Evolutionary conservation across 2,329 filamentous ascomycete genomes (phyloP), one percentile per base, ranked within the genome.

Genomic region (Geosmithia flava): DNA sequence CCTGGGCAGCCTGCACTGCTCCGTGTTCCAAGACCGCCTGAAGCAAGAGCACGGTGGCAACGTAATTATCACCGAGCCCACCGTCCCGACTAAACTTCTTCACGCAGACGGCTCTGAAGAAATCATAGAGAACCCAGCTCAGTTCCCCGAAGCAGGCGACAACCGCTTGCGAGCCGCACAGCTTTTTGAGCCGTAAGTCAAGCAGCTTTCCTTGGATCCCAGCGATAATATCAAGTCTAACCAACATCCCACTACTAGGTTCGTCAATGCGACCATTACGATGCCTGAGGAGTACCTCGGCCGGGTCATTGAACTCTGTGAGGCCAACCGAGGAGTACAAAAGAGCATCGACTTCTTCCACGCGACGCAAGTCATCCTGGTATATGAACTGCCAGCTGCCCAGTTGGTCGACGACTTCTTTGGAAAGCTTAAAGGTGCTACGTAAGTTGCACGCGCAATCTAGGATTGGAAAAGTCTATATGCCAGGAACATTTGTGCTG

Each of bases 361-460:
- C 13, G 74, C 85, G 2, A 87, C 83, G 0, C 93, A 98, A 64
- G 91, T 97, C 50, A 97, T 98, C 53, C 70, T 98, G 33, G 91
- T 91, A 58, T 98, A 98, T 62, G 80, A 90, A 47, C 68, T 98
- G 1, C 93, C 93, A 0, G 75, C 95, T 1, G 81, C 89, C 2
- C 87, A 95, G 48, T 73, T 98, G 3, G 93, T 98, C 1, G 93
- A 97, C 56, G 93, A 98, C 65, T 84, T 98, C 60, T 98, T 98
- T 62, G 93, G 93, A 47, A 96, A 95, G 65, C 74, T 98, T 47
- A 98, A 98, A 64, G 87, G 89, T 39, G 78, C 81, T 0, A 96
- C 90, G 48, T 71, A 59, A 50, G 65, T 59, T 27, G 10, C n/a
- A 7, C 13, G n/a, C 11, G 8, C 4, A 27, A 8, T 27, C 23